Evolutionary conservation across 1,139 yeast species (phyloP).

Genomic region (Taiozyma sp.): DNA sequence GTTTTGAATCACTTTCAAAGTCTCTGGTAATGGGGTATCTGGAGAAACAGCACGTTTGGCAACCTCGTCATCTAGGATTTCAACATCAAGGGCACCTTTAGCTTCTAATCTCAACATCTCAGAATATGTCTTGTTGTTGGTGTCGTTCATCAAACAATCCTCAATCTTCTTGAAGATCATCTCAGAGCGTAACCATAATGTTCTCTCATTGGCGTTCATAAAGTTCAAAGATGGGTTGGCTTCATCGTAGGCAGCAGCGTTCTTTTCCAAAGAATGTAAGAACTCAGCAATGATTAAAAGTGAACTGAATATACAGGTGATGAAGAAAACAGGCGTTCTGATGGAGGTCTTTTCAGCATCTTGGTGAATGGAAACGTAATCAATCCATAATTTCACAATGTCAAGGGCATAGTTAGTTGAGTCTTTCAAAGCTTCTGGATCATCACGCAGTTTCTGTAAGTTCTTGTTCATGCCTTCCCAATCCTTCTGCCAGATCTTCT

Average conservation of each 20-base stretch:
- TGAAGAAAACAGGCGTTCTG: constrained; percentile 70
- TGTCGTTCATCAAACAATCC: constrained; percentile 40
- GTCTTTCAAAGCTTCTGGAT: constrained; percentile 54
- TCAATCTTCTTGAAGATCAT: constrained; percentile 52
- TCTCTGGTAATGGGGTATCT: constrained; percentile 34
- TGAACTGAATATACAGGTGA: constrained; percentile 62
- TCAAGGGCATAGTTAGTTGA: constrained; percentile 54
- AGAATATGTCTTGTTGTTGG: constrained; percentile 45
- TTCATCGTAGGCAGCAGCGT: constrained; percentile 33
- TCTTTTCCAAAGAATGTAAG: constrained; percentile 47
- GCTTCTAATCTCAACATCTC: constrained; percentile 53
- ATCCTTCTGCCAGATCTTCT: constrained; percentile 54
- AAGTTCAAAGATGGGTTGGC: constrained; percentile 12
- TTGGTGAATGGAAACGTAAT: constrained; percentile 55
- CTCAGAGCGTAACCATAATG: constrained; percentile 33
- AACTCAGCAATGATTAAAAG: constrained; percentile 59
- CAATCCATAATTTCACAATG: constrained; percentile 64
- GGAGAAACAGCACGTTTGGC: constrained; percentile 40
- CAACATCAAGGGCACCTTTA: constrained; percentile 49
- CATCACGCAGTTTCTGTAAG: constrained; percentile 38
- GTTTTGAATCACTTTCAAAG: constrained; percentile 38
- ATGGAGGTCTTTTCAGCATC: constrained; percentile 62
- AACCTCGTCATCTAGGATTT: constrained; percentile 38
- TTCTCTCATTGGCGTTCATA: constrained; percentile 31
- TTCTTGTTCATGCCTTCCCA: constrained; percentile 61